Percentiles rank a stretch among this genome's conserved stretches.
These are phyloP conservation scores for barrel medic (Medicago truncatula) DNA, from an alignment of 306 rosid species.

Conservation along the genomic window DNA sequence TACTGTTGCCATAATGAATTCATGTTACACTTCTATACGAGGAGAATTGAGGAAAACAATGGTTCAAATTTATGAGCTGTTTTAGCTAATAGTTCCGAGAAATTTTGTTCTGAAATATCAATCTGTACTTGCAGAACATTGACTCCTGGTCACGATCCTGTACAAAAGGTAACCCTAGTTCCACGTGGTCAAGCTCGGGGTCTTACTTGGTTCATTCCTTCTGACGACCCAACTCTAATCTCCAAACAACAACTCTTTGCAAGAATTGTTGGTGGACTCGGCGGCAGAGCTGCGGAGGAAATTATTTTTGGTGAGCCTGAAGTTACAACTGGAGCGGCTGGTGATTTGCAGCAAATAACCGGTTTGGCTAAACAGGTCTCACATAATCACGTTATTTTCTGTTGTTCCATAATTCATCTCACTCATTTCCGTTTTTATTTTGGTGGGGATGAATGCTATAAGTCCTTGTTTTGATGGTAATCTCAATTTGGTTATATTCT, in stretches of 20 bases:
- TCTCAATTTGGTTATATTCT: not conserved
- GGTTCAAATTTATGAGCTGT: conserved; percentile 28
- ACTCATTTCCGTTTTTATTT: not conserved
- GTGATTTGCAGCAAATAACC: conserved; percentile 96
- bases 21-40: not conserved
- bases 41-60: not conserved
- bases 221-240: conserved; percentile 92
- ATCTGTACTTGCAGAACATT: conserved; percentile 69
- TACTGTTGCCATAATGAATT: conserved; percentile 6
- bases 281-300: conserved; percentile 99
- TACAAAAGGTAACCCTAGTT: conserved; percentile 88
- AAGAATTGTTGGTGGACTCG: conserved; percentile 96
- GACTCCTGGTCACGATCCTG: conserved; percentile 98
- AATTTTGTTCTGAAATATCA: conserved; percentile 38
- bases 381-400: conserved; percentile 19
- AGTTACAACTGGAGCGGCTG: conserved; percentile 98
- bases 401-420: not conserved
- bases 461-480: not conserved
- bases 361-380: conserved; percentile 93
- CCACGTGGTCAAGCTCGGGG: conserved; percentile 99
- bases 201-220: conserved; percentile 97
- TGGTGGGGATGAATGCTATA: not conserved
- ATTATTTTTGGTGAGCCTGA: conserved; percentile 94
- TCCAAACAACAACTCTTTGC: conserved; percentile 98
- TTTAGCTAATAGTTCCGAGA: not conserved